Base-by-base conservation (phyloP, 345 rosid species). In the Citrus australasica region DNA sequence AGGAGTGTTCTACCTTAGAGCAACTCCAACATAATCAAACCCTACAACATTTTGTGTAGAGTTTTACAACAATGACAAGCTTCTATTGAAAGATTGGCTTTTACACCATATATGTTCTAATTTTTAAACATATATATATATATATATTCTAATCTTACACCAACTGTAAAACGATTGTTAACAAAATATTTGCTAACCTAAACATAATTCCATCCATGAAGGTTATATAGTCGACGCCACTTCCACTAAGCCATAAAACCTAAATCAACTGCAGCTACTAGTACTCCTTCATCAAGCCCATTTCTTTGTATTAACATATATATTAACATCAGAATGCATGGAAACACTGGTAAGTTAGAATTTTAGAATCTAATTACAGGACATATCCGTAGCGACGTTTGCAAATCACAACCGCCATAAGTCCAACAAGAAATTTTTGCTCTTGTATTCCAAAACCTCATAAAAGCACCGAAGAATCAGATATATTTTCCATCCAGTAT, bases 241-340 rank as follows among this genome's bases (percentile, higher is more conserved):
- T 73, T n/a, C 53, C 21, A 61, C 48, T 42, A 51, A 38, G 68
- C 37, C 51, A 25, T 21, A 38, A 38, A 60, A 25, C 37, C 38
- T 28, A 71, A 51, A 46, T 11, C 7, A 42, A 10, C 60, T 46
- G 9, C 1, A 17, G 6, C 5, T 5, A 46, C 62, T 28, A 8
- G 40, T 32, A 21, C 46, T 38, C 28, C 53, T 24, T 63, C 11
- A 35, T 51, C 69, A 61, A 74, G 6, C 21, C 69, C 73, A 42
- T 25, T 35, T 67, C 61, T 58, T 71, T 71, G 55, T 67, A 46
- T 75, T 42, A 73, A 40, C 67, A 69, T 37, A 67, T 74, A 67
- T 70, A 79, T 35, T 28, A 66, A 9, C 61, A 67, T 40, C 55
- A 46, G 30, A 7, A 69, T 30, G 55, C 70, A 46, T 24, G 16